Evolutionary conservation across 2,329 filamentous ascomycete species (phyloP), one percentile per base, ranked within the genome.

Genomic region (Remersonia thermophila): DNA sequence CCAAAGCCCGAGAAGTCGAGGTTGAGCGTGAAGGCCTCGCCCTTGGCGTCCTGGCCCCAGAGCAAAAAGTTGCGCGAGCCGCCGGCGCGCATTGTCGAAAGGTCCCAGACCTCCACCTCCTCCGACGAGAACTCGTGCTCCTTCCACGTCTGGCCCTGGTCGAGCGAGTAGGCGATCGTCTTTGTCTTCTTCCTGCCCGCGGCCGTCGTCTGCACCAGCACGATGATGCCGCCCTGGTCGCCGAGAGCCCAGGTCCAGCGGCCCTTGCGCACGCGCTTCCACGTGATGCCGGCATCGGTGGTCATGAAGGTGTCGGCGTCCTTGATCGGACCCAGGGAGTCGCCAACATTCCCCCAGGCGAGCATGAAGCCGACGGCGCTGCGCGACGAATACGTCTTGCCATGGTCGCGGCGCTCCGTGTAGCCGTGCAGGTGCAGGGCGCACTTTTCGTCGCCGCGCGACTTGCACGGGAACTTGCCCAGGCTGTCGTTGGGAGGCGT

Each of bases 361-460:
- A 98, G 79, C 75, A 96, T 84, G 36, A 98, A 60, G 9, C 91
- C 93, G 27, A 95, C 75, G 1, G 91, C 89, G 3, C 83, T 86
- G 32, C 77, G 73, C 2, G 87, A 94, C 7, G 85, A 91, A 58
- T 83, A 96, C 0, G 84, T 93, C 55, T 89, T 83, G 32, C 78
- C 66, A 50, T 78, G 80, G 54, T 96, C 84, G 23, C 63, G 63
- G 43, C 91, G 77, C 59, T 98, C 91, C 0, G 93, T 96, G 60
- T 93, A 99, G 38, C 89, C 84, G 55, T 98, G 93, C 27, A 99
- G 69, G 57, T 99, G 86, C 38, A 99, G 67, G 3, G 84, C 80
- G 55, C 93, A 98, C 37, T 78, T 71, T 14, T 76, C 66, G 31
- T 59, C 66, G 51, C 77, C 73, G 27, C 65, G 62, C 20, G 20